phyloP scores from a whole-genome alignment of 1,284 basidiomycete species.

The Cutaneotrichosporon curvatum region DNA sequence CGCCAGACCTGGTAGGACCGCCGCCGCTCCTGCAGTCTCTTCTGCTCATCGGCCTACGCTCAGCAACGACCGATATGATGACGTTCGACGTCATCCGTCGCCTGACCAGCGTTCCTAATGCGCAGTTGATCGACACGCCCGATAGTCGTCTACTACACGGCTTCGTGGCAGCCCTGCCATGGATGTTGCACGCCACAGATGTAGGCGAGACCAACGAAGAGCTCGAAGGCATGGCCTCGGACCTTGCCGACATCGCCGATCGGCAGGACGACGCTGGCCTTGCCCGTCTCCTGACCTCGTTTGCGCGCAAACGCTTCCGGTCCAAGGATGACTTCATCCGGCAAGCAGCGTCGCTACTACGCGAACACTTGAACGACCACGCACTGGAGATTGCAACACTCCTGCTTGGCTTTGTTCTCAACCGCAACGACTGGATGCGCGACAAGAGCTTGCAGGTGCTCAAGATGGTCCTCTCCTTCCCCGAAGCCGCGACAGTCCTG shows the following conservation, averaged over 20 bases:
- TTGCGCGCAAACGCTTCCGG: constrained; percentile 78
- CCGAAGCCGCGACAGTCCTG: constrained; percentile 67
- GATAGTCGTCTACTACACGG: constrained; percentile 71
- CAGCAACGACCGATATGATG: constrained; percentile 60
- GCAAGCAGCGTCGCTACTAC: constrained; percentile 75
- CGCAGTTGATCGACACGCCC: constrained; percentile 64
- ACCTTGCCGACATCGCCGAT: constrained; percentile 66
- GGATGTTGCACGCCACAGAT: constrained; percentile 76
- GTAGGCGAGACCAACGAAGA: constrained; percentile 57
- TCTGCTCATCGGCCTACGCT: constrained; percentile 74
- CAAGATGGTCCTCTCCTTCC: constrained; percentile 78
- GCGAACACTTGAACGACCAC: constrained; percentile 62
- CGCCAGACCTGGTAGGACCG: constrained; percentile 64
- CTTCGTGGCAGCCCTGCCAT: constrained; percentile 77
- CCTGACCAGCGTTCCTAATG: constrained; percentile 59
- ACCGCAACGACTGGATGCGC: constrained; percentile 72
- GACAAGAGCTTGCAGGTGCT: constrained; percentile 78
- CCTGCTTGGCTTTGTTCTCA: constrained; percentile 78
- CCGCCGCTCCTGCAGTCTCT: constrained; percentile 62
- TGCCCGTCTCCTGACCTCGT: constrained; percentile 75
- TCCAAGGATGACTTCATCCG: constrained; percentile 90
- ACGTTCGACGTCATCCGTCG: constrained; percentile 65
- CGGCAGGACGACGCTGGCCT: constrained; percentile 67
- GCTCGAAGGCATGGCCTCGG: constrained; percentile 65
- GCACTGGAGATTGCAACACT: constrained; percentile 70